Percentiles rank a stretch among this genome's conserved stretches.
phyloP scores from a whole-genome alignment of 2,329 filamentous ascomycete genomes.

The Knoxdaviesia capensis region DNA sequence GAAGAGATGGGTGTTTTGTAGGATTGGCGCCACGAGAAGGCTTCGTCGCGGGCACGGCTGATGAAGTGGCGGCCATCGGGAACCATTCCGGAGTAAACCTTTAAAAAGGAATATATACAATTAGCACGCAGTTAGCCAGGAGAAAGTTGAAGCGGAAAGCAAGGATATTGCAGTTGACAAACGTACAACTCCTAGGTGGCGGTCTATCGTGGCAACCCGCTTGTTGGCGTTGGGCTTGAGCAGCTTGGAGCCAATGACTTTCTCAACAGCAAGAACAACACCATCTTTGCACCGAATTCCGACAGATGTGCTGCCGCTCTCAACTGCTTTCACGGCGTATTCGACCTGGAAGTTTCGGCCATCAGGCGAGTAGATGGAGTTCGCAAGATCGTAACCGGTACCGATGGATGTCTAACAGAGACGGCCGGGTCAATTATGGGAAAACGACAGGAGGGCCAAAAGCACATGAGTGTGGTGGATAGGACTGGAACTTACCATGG shows the following conservation, averaged over 20 bases:
- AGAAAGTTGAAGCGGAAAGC: background rate
- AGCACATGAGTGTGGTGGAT: no score
- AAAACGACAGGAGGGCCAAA: no score
- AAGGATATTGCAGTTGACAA: background rate
- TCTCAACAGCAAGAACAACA: conserved; percentile 88
- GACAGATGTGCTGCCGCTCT: conserved; percentile 90
- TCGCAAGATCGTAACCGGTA: conserved; percentile 96
- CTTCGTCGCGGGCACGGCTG: conserved; percentile 84
- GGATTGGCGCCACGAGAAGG: conserved; percentile 70
- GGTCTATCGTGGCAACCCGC: conserved; percentile 85
- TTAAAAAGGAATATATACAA: conserved; percentile 1
- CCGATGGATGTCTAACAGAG: conserved; percentile 80
- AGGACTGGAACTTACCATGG: no score
- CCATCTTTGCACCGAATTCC: conserved; percentile 96
- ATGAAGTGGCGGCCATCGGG: conserved; percentile 93
- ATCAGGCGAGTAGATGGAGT: conserved; percentile 98
- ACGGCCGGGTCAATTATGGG: background rate
- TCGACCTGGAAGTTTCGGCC: conserved; percentile 98
- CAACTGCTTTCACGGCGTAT: conserved; percentile 96
- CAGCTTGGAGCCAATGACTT: conserved; percentile 88
- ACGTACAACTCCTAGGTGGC: conserved; percentile 80
- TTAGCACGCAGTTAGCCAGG: background rate
- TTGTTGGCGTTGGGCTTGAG: conserved; percentile 92
- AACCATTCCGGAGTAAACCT: conserved; percentile 88
- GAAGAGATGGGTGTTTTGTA: conserved; percentile 92